phyloP scores from a whole-genome alignment of 2,329 filamentous ascomycete genomes.

The Teratosphaeriaceae sp. region DNA sequence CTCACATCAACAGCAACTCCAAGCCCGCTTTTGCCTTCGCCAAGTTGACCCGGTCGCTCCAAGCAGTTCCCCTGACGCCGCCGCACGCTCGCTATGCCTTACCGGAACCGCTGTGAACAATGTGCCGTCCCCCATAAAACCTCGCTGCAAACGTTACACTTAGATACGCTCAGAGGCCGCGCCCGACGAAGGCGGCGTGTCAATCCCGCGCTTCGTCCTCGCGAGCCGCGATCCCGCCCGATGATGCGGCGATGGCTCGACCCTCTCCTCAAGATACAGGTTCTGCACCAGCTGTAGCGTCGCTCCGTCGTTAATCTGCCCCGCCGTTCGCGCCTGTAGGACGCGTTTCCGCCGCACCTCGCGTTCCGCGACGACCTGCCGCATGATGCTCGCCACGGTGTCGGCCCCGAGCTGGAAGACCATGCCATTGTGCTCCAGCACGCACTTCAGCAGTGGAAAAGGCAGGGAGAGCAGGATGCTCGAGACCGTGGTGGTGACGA shows the following conservation, averaged over 20 bases:
- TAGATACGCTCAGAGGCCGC: constrained; percentile 17
- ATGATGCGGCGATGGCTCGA: constrained; percentile 30
- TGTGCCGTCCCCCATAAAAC: too few species aligned
- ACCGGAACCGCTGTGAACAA: too few species aligned
- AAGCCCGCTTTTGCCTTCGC: too few species aligned
- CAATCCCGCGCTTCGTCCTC: constrained; percentile 22
- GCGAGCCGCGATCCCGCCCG: constrained; percentile 32
- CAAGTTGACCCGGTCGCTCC: too few species aligned
- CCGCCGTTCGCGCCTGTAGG: constrained; percentile 14
- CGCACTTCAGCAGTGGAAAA: constrained; percentile 57
- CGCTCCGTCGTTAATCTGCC: constrained; percentile 5
- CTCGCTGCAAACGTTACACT: too few species aligned
- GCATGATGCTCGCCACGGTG: constrained; percentile 35
- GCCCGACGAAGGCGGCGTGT: constrained; percentile 24
- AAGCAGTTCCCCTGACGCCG: too few species aligned
- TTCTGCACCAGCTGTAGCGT: constrained; percentile 15
- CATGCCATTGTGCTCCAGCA: constrained; percentile 56
- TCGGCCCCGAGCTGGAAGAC: constrained; percentile 38
- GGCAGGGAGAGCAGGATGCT: constrained; percentile 64
- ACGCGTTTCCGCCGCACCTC: constrained; percentile 30
- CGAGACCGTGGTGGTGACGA: constrained; percentile 50
- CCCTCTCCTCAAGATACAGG: constrained; percentile 30
- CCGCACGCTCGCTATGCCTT: too few species aligned
- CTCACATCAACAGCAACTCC: too few species aligned
- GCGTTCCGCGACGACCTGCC: constrained; percentile 37